These are phyloP conservation scores for Dactylellina parvicollis DNA, from an alignment of 2,329 filamentous ascomycete genomes.

Conservation along the genomic window DNA sequence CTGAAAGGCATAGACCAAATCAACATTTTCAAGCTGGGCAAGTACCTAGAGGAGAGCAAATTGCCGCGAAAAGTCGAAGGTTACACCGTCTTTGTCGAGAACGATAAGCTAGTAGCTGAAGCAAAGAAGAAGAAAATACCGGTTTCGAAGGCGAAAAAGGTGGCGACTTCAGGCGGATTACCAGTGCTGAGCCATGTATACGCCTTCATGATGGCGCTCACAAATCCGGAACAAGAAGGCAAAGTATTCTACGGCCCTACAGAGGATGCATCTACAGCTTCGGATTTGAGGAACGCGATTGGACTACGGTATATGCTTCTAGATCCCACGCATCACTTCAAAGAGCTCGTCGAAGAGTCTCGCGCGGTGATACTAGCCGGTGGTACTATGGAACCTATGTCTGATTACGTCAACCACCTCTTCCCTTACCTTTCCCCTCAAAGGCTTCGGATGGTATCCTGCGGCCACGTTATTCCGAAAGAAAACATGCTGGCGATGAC, in stretches of 20 bases:
- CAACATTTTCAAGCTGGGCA: constrained; percentile 86
- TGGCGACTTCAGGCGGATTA: constrained; percentile 59
- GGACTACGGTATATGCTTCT: constrained; percentile 77
- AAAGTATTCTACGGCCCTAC: constrained; percentile 72
- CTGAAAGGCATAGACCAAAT: constrained; percentile 93
- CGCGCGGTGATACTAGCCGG: constrained; percentile 89
- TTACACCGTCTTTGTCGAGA: constrained; percentile 74
- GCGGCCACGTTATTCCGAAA: constrained; percentile 89
- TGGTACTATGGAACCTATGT: constrained; percentile 91
- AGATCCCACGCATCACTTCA: constrained; percentile 90
- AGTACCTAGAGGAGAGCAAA: constrained; percentile 90
- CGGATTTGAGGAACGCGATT: constrained; percentile 49
- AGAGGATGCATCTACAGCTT: constrained; percentile 49
- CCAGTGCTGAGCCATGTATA: constrained; percentile 72
- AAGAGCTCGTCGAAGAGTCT: constrained; percentile 83
- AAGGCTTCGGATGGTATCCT: constrained; percentile 83
- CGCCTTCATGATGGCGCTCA: constrained; percentile 79
- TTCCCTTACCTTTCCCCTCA: constrained; percentile 76
- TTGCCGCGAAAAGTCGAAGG: constrained; percentile 93
- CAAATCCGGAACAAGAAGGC: constrained; percentile 80
- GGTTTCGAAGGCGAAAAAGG: constrained; percentile 47
- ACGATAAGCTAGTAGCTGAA: constrained; percentile 62
- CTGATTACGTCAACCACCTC: constrained; percentile 84
- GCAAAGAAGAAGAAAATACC: constrained; percentile 51
- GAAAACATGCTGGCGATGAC: constrained; percentile 83